Conservation (phyloP, 140 eudicot species). For the Flaveria floridana region DNA sequence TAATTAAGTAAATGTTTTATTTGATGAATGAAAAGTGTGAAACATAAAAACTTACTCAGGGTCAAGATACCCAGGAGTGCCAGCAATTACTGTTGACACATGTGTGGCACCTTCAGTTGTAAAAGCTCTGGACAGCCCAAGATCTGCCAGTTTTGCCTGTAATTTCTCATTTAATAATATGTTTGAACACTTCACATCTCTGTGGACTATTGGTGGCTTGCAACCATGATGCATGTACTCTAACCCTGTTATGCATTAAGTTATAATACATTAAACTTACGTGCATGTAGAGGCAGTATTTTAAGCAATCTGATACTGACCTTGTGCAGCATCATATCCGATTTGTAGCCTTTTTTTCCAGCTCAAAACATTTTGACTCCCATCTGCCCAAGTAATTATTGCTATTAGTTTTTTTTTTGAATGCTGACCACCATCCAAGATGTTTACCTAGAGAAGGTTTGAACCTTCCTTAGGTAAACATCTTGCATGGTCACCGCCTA, state of each 20-base stretch:
- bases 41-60: constrained; percentile 42
- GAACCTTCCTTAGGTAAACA: too few relatives aligned
- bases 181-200: constrained; percentile 52
- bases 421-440: too few relatives aligned
- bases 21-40: background rate
- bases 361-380: constrained; percentile 10
- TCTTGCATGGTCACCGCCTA: too few relatives aligned
- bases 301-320: constrained; percentile 16
- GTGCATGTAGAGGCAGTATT: background rate
- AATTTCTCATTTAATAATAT: constrained; percentile 40
- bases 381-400: constrained; percentile 11
- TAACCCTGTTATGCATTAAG: constrained; percentile 28
- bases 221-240: constrained; percentile 50
- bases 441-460: too few relatives aligned
- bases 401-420: background rate
- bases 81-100: constrained; percentile 43
- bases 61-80: constrained; percentile 57
- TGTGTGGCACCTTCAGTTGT: constrained; percentile 39
- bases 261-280: background rate
- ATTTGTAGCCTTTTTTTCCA: constrained; percentile 41
- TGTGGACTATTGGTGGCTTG: constrained; percentile 46
- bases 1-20: background rate
- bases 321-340: constrained; percentile 50
- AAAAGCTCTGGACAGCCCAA: constrained; percentile 46
- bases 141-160: constrained; percentile 53